Conservation (phyloP, 2,329 filamentous ascomycete species). For the Dothidotthia symphoricarpi region DNA sequence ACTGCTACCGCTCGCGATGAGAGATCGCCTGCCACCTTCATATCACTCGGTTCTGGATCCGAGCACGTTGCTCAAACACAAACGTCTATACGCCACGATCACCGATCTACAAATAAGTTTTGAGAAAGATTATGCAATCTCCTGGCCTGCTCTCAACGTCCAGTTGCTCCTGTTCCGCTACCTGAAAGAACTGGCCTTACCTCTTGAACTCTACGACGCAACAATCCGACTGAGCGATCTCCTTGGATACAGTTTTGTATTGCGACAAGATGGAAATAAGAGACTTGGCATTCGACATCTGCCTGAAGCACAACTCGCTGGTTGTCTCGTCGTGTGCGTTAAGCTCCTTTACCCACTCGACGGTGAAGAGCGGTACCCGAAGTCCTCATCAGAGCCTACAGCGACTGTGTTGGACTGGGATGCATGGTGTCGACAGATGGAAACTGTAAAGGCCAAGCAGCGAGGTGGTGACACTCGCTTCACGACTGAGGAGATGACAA, state of each 20-base stretch:
- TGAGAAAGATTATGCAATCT: conserved; percentile 65
- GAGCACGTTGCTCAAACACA: conserved; percentile 48
- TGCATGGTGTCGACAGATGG: conserved; percentile 55
- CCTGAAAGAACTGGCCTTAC: conserved; percentile 70
- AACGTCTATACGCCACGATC: conserved; percentile 64
- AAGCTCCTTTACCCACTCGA: conserved; percentile 81
- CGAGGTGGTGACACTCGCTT: conserved; percentile 11
- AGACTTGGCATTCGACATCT: conserved; percentile 36
- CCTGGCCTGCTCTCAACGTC: conserved; percentile 70
- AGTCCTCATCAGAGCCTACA: conserved; percentile 55
- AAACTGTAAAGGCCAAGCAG: conserved; percentile 2
- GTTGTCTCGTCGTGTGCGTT: conserved; percentile 69
- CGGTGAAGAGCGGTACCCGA: conserved; percentile 52
- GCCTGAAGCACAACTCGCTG: conserved; percentile 71
- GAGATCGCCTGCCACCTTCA: conserved; percentile 60
- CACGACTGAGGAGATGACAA: conserved; percentile 50
- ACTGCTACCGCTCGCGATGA: conserved; percentile 63
- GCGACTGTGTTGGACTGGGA: conserved; percentile 68
- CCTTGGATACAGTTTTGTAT: conserved; percentile 57
- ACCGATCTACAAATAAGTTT: conserved; percentile 64
- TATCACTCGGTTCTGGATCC: conserved; percentile 61
- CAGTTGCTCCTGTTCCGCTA: conserved; percentile 67
- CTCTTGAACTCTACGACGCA: conserved; percentile 65
- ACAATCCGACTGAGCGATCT: conserved; percentile 57
- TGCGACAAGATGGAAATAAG: conserved; percentile 45